These are phyloP conservation scores for Salvia rosmarinus DNA, from an alignment of 257 asterid species.

Conservation along the genomic window DNA sequence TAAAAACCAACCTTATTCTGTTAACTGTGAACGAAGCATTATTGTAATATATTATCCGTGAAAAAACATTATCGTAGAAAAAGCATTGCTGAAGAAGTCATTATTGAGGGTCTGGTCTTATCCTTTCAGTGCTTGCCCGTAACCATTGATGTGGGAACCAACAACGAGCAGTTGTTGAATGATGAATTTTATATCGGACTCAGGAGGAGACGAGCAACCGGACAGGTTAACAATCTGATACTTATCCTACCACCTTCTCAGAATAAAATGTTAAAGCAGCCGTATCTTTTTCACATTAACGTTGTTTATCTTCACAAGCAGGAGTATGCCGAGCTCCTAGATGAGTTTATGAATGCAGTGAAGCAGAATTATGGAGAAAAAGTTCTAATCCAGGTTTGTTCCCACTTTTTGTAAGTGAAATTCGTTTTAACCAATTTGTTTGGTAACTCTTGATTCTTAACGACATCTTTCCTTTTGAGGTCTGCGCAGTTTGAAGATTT, in stretches of 20 bases:
- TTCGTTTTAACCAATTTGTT: too few species aligned
- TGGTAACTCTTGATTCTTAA: too few species aligned
- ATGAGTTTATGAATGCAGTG: constrained; percentile 93
- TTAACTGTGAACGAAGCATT: neutral
- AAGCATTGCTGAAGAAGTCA: too few species aligned
- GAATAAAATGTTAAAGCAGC: too few species aligned
- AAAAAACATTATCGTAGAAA: too few species aligned
- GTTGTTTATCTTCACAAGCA: constrained; percentile 24
- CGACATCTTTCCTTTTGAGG: too few species aligned
- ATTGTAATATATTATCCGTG: neutral
- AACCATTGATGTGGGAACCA: constrained; percentile 94
- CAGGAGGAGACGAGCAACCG: constrained; percentile 77
- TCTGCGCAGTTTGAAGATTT: constrained; percentile 97
- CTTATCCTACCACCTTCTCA: too few species aligned
- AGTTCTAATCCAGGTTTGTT: constrained; percentile 88
- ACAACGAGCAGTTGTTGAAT: constrained; percentile 69
- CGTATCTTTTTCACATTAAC: too few species aligned
- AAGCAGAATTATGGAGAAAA: constrained; percentile 94
- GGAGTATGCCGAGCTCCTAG: constrained; percentile 83
- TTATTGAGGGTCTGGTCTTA: too few species aligned
- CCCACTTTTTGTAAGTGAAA: too few species aligned
- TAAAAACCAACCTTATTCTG: neutral
- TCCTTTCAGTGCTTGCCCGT: constrained; percentile 74
- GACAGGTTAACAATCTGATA: constrained; percentile 63
- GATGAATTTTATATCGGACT: constrained; percentile 97